Conservation (phyloP, 768 basidiomycete genomes). For the Rhizopogon rudus region DNA sequence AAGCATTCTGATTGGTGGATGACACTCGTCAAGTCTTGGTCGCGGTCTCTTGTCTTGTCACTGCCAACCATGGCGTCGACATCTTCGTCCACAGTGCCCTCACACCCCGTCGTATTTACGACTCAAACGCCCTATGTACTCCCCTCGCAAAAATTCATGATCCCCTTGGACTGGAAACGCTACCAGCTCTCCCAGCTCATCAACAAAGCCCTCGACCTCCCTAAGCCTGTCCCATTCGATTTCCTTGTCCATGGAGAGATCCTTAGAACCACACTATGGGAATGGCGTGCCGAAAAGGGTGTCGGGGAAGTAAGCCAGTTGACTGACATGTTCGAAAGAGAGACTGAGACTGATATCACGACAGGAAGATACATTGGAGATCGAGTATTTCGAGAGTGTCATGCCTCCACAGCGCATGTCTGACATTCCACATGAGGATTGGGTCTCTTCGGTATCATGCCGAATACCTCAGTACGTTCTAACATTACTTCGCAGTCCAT, state of each 20-base stretch:
- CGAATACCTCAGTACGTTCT: constrained; percentile 44
- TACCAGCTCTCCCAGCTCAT: constrained; percentile 96
- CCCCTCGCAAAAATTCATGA: constrained; percentile 87
- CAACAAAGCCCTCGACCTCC: constrained; percentile 82
- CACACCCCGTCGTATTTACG: constrained; percentile 65
- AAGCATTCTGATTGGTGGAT: not conserved
- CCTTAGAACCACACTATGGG: constrained; percentile 61
- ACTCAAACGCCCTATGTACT: constrained; percentile 71
- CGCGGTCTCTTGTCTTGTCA: not conserved
- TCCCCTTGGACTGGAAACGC: constrained; percentile 86
- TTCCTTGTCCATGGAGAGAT: constrained; percentile 86
- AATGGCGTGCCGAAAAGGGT: constrained; percentile 69
- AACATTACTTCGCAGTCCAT: not conserved
- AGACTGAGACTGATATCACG: constrained; percentile 1
- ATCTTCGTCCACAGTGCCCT: constrained; percentile 14
- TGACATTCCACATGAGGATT: constrained; percentile 83
- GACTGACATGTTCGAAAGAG: not conserved
- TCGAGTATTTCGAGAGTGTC: constrained; percentile 89
- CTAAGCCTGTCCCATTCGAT: constrained; percentile 84
- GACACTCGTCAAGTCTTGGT: too few relatives aligned
- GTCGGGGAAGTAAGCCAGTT: constrained; percentile 57
- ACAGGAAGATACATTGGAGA: constrained; percentile 85
- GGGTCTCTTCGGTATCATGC: constrained; percentile 83
- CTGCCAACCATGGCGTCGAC: not conserved
- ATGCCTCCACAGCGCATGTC: constrained; percentile 82